These are phyloP conservation scores for Amphirosellinia nigrospora DNA, from an alignment of 495 filamentous ascomycete species.

Conservation along the genomic window DNA sequence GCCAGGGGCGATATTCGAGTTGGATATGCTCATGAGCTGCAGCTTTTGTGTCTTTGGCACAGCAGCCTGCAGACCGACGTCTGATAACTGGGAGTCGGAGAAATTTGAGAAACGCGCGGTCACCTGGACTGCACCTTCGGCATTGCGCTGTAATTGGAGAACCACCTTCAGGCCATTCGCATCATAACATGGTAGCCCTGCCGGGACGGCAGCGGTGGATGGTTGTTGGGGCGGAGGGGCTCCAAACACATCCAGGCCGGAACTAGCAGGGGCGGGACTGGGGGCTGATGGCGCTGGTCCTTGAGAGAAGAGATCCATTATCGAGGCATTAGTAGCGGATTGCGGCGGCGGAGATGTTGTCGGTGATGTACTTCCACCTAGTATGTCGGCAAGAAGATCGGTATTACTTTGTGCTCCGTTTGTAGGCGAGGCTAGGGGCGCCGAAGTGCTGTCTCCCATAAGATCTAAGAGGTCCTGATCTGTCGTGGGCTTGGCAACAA, in stretches of 20 bases:
- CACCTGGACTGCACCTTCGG: slow-evolving; percentile 74
- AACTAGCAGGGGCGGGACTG: slow-evolving; percentile 52
- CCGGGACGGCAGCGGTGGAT: slow-evolving; percentile 47
- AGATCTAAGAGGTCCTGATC: slow-evolving; percentile 93
- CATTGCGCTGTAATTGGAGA: slow-evolving; percentile 80
- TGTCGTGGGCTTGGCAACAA: slow-evolving; percentile 69
- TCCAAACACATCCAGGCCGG: slow-evolving; percentile 54
- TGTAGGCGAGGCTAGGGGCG: slow-evolving; percentile 54
- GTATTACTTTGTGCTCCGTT: slow-evolving; percentile 79
- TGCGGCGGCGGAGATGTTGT: slow-evolving; percentile 58
- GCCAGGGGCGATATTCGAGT: slow-evolving; percentile 73
- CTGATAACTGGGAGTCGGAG: slow-evolving; percentile 68
- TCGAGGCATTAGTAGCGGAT: slow-evolving; percentile 70
- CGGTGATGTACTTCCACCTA: slow-evolving; percentile 65
- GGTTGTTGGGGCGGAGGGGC: slow-evolving; percentile 57
- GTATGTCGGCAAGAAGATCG: slow-evolving; percentile 88
- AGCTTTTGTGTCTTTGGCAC: slow-evolving; percentile 95
- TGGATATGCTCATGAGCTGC: slow-evolving; percentile 85
- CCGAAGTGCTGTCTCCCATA: slow-evolving; percentile 75
- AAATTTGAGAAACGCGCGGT: slow-evolving; percentile 82
- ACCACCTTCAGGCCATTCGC: slow-evolving; percentile 83
- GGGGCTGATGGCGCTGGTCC: slow-evolving; percentile 39
- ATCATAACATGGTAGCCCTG: slow-evolving; percentile 74
- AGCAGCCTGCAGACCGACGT: slow-evolving; percentile 85
- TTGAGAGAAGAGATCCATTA: slow-evolving; percentile 82